Percentiles rank a stretch among this genome's conserved stretches.
Evolutionary conservation across 2,329 filamentous ascomycete species (phyloP).

Genomic region (Hypoxylon sp.): DNA sequence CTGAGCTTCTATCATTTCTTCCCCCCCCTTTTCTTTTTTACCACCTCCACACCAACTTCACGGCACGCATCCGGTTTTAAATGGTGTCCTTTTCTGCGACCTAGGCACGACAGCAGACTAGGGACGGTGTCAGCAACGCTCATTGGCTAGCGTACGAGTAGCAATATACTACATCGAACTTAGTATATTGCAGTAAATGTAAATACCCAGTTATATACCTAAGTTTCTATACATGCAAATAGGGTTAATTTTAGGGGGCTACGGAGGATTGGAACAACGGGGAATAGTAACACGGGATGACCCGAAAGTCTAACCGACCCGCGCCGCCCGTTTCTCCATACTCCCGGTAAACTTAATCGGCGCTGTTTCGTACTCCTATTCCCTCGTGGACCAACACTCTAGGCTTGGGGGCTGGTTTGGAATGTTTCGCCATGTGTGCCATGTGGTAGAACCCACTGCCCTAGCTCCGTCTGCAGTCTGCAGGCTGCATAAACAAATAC

Average conservation of each 20-base stretch:
- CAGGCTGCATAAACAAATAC: neutral
- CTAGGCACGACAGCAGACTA: conserved; percentile 16
- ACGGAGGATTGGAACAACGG: conserved; percentile 13
- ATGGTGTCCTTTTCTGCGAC: conserved; percentile 6
- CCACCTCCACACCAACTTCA: neutral
- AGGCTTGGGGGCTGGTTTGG: conserved; percentile 32
- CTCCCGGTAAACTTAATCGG: conserved; percentile 28
- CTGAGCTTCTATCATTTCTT: conserved; percentile 31
- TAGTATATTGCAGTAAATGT: conserved; percentile 10
- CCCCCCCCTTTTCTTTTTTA: conserved; percentile 8
- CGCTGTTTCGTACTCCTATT: conserved; percentile 12
- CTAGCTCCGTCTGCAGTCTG: conserved; percentile 3
- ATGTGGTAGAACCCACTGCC: conserved; percentile 33
- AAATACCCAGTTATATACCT: neutral
- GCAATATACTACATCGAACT: conserved; percentile 8
- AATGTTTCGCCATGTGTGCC: conserved; percentile 32
- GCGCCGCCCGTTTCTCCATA: conserved; percentile 31
- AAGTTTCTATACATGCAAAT: conserved; percentile 5
- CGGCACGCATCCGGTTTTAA: conserved; percentile 4
- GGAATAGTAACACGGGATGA: conserved; percentile 41
- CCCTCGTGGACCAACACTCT: conserved; percentile 8
- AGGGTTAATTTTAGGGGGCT: neutral
- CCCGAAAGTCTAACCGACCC: conserved; percentile 37
- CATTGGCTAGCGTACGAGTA: conserved; percentile 42
- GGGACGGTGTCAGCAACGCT: conserved; percentile 16